These are phyloP conservation scores for Raffaelea ambrosiae DNA, from an alignment of 2,329 filamentous ascomycete species.

Conservation along the genomic window DNA sequence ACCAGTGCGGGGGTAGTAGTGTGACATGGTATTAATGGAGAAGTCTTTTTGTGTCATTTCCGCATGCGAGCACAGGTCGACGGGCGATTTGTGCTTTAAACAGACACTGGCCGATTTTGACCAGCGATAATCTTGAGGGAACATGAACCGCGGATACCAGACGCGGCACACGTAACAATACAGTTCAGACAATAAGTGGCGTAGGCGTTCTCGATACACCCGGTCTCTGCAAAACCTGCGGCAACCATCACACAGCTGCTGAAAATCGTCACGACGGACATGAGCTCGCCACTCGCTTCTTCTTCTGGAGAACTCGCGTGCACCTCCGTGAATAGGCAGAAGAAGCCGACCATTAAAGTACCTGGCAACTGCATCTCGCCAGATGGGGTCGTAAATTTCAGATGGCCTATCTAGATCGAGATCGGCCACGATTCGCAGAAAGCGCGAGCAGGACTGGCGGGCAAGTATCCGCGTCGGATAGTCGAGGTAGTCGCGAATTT, in stretches of 20 bases:
- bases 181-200: no score
- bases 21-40: no score
- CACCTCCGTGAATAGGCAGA: neutral
- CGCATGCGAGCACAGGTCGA: no score
- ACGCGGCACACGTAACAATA: no score
- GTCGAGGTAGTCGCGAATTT: constrained; percentile 1
- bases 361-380: neutral
- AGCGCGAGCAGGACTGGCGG: constrained; percentile 3
- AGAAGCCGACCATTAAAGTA: neutral
- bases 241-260: neutral
- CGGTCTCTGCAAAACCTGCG: neutral
- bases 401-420: neutral
- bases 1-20: no score
- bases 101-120: no score
- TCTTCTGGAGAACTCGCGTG: neutral
- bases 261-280: neutral
- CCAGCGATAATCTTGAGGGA: no score
- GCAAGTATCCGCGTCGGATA: constrained; percentile 1
- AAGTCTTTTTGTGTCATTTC: no score
- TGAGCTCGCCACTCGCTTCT: constrained; percentile 1
- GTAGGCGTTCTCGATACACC: neutral
- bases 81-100: no score
- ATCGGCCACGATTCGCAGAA: constrained; percentile 1
- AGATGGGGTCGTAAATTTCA: neutral
- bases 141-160: no score